These are phyloP conservation scores for Backusella circina DNA, from an alignment of 192 early-diverging fungal species.

Conservation along the genomic window DNA sequence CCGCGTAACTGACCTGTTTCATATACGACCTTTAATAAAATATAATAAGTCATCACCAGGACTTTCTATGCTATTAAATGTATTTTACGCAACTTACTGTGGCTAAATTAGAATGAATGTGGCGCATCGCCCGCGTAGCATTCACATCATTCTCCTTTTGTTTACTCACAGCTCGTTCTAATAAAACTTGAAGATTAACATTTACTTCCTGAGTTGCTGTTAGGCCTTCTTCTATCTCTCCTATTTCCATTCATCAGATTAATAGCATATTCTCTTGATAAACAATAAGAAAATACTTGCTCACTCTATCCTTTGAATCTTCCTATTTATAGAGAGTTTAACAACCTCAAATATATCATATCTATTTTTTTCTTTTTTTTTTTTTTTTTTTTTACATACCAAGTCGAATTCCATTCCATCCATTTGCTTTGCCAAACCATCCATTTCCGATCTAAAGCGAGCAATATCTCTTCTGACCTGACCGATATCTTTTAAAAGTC, in stretches of 20 bases:
- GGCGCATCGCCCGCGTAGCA: constrained; percentile 21
- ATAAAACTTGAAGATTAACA: constrained; percentile 27
- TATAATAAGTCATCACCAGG: no score
- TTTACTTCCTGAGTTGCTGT: constrained; percentile 30
- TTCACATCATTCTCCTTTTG: constrained; percentile 23
- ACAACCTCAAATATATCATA: not conserved
- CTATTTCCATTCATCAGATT: not conserved
- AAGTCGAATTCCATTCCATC: constrained; percentile 23
- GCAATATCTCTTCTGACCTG: constrained; percentile 17
- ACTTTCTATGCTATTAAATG: no score
- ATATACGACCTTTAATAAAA: constrained; percentile 16
- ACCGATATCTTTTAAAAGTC: constrained; percentile 10
- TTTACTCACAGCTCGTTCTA: constrained; percentile 22
- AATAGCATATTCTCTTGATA: not conserved
- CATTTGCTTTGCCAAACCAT: constrained; percentile 26
- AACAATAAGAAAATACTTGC: not conserved
- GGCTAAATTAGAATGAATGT: constrained; percentile 22
- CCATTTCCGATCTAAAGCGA: constrained; percentile 21
- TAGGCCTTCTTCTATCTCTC: constrained; percentile 24
- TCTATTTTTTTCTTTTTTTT: no score
- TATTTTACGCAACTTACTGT: constrained; percentile 6
- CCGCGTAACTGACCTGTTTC: constrained; percentile 17
- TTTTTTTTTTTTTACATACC: constrained; percentile 8
- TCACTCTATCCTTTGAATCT: constrained; percentile 21
- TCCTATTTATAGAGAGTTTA: not conserved